phyloP scores from a whole-genome alignment of 2,329 filamentous ascomycete species.

The Calonectria pauciramosa region DNA sequence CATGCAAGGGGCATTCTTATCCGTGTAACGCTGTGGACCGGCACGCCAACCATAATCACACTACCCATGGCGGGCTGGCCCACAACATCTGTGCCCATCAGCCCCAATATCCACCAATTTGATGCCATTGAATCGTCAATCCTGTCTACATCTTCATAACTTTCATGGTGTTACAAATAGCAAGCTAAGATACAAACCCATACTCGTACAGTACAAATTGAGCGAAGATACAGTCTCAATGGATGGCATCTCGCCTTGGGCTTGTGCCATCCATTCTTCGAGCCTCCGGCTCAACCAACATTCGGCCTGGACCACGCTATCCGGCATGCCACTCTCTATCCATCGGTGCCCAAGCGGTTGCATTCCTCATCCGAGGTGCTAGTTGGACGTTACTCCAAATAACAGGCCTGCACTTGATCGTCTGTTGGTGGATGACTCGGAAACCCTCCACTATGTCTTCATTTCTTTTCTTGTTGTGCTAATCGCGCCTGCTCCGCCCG shows the following conservation, averaged over 20 bases:
- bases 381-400: background rate
- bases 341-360: background rate
- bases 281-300: background rate
- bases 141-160: conserved; percentile 6
- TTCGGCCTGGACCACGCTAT: background rate
- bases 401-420: background rate
- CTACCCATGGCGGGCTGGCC: background rate
- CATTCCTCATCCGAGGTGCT: background rate
- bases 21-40: background rate
- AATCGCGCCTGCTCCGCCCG: conserved; percentile 49
- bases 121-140: background rate
- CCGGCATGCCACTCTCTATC: background rate
- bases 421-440: background rate
- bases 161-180: conserved; percentile 22
- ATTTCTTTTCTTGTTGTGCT: conserved; percentile 43
- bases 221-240: background rate
- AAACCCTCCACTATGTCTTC: conserved; percentile 8
- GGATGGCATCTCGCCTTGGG: background rate
- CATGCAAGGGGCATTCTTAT: background rate
- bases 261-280: background rate
- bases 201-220: conserved; percentile 18
- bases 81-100: background rate
- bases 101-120: background rate
- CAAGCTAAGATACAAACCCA: conserved; percentile 20
- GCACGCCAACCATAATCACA: background rate